phyloP scores from a whole-genome alignment of 345 rosid genomes.

The Salix brachista region DNA sequence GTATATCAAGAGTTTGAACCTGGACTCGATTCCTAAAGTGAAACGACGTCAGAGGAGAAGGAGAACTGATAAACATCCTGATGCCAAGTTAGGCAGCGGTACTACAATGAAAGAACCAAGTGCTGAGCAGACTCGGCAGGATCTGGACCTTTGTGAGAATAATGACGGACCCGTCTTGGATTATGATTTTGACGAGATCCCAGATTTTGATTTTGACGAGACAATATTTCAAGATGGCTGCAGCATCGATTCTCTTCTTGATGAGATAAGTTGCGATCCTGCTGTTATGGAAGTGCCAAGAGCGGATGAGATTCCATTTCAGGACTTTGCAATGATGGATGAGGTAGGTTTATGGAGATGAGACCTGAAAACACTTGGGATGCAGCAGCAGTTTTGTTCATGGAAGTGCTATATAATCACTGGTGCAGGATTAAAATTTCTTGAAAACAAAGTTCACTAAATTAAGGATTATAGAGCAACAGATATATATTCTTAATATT shows the following conservation, averaged over 20 bases:
- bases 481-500: neutral
- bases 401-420: neutral
- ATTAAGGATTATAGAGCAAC: too few species aligned
- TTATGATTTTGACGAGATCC: conserved; percentile 42
- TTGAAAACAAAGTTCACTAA: neutral
- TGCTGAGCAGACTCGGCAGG: neutral
- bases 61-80: conserved; percentile 5
- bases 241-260: conserved; percentile 65
- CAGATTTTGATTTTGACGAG: conserved; percentile 62
- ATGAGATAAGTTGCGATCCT: conserved; percentile 39
- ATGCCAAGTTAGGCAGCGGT: neutral
- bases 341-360: conserved; percentile 64
- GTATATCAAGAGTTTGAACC: conserved; percentile 80
- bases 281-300: conserved; percentile 18
- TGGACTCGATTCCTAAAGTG: conserved; percentile 26
- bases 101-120: neutral
- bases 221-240: conserved; percentile 58
- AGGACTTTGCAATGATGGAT: conserved; percentile 30
- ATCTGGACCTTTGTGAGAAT: conserved; percentile 22
- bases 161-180: conserved; percentile 45
- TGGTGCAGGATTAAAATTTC: neutral
- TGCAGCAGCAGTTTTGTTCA: neutral
- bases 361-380: conserved; percentile 27
- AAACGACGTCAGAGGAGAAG: conserved; percentile 10
- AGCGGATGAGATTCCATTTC: conserved; percentile 9